Base-by-base conservation (phyloP, 1,139 yeast genomes). In the Magnusiomyces suaveolens region DNA sequence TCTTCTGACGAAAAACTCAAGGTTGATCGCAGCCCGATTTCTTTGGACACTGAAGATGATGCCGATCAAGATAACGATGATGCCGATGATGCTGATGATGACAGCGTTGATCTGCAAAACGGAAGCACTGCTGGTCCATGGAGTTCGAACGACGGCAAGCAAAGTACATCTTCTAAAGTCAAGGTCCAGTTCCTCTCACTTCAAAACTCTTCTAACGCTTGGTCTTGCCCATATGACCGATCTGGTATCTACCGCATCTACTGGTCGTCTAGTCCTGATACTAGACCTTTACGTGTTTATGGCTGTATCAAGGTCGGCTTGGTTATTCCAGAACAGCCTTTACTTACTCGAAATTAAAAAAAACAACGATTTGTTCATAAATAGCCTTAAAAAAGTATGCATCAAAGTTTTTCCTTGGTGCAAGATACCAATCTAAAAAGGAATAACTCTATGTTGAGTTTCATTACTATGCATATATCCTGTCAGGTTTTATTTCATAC, bases 261-360 rank as follows among this genome's bases (percentile, higher is more conserved):
- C 32, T 53, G 56, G 56, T 38, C 44, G 14, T 20, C 44, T 41
- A 41, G 25, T 20, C 25, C 44, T 4, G 29, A 50, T 20, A 39
- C 16, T 10, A 46, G 48, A 33, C 56, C 56, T 16, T n/a, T 23
- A 10, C 20, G 50, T n/a, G 32, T 43, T 44, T 23, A 18, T 20
- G 56, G 56, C 14, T 50, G 56, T 25, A 46, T 53, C 46, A 39
- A 39, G 32, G 53, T 51, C 8, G 53, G 51, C 23, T 46, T 53
- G 43, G 43, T 24, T 46, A 21, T 52, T 14, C 43, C 51, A 24
- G 43, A 48, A 2, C 29, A 41, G 20, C 23, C 44, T 3, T n/a
- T 41, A 3, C 18, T 41, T 18, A 41, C 43, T 38, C 8, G 14
- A 8, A 32, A 32, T 32, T 14, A 32, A 8, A 8, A n/a, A n/a